Evolutionary conservation across 1,139 yeast genomes (phyloP), one percentile per base, ranked within the genome.

Genomic region (Yamadazyma triangularis): DNA sequence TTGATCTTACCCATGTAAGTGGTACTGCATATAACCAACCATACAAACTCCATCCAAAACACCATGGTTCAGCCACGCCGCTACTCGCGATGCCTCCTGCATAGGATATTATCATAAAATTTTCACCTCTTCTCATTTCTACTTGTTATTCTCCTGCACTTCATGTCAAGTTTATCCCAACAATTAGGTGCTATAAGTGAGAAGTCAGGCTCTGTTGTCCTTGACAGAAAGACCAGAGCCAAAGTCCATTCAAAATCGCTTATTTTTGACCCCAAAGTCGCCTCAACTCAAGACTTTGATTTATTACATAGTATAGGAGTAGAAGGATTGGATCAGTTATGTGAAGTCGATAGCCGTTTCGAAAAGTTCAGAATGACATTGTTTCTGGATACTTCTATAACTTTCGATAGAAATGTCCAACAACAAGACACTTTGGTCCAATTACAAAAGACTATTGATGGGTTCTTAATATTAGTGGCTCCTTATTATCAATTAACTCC

Each of bases 251-350:
- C 95, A 15, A 79, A 86, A 27, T 91, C 98, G 29, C 73, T 91
- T 46, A 74, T 91, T 25, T 89, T 83, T 56, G 95, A 87, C 31
- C 73, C 96, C 8, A 79, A 82, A 50, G 79, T 77, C 36, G 98
- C 99, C 15, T 85, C 95, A 8, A 74, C 89, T 23, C 98, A 93
- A 62, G 98, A 93, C 55, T 88, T 77, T 51, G 96, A 88, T 49
- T 70, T 81, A 32, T 78, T 91, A 39, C 85, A 73, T 51, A 75
- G 79, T 33, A 73, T 77, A 34, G 84, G 93, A 3, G 48, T 73
- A 7, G 93, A 83, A 39, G 96, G 95, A 0, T 69, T 88, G 31
- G 77, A 77, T 24, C 93, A 86, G 44, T 66, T 91, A 31, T 73
- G 73, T 30, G 62, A 70, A 12, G 58, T 89, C 14, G 96, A 91